phyloP scores from a whole-genome alignment of 148 eudicot species.

The Oxyria digyna region DNA sequence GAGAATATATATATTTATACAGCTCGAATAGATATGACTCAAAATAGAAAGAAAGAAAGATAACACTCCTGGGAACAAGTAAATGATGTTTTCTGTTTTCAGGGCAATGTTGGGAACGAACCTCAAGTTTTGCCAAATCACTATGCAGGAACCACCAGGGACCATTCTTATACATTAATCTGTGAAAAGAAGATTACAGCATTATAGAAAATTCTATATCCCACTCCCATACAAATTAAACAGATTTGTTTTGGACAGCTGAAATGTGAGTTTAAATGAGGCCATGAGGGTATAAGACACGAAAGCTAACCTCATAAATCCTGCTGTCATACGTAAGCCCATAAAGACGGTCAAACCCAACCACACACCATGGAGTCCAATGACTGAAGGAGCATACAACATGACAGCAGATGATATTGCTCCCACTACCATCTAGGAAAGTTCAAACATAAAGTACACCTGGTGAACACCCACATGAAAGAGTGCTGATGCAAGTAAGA shows the following conservation, averaged over 20 bases:
- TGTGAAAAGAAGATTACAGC: conserved; percentile 7
- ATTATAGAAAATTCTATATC: neutral
- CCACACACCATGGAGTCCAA: conserved; percentile 92
- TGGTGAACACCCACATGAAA: neutral
- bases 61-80: no score
- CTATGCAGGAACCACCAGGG: conserved; percentile 91
- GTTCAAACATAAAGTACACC: conserved; percentile 1
- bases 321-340: conserved; percentile 70
- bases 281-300: neutral
- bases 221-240: no score
- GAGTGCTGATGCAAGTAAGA: neutral
- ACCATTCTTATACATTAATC: conserved; percentile 43
- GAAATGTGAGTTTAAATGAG: neutral
- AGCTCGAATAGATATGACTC: no score
- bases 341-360: conserved; percentile 70
- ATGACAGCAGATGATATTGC: conserved; percentile 60
- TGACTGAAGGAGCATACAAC: conserved; percentile 48
- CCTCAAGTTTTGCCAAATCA: conserved; percentile 21
- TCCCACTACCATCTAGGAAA: conserved; percentile 54
- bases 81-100: no score
- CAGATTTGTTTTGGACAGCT: neutral
- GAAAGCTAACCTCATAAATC: conserved; percentile 50
- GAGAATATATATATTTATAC: no score
- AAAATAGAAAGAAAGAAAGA: no score
- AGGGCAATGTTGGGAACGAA: no score